Percentiles rank a stretch among this genome's conserved stretches.
These are phyloP conservation scores for Sutorius australiensis DNA, from an alignment of 768 basidiomycete genomes.

Conservation along the genomic window DNA sequence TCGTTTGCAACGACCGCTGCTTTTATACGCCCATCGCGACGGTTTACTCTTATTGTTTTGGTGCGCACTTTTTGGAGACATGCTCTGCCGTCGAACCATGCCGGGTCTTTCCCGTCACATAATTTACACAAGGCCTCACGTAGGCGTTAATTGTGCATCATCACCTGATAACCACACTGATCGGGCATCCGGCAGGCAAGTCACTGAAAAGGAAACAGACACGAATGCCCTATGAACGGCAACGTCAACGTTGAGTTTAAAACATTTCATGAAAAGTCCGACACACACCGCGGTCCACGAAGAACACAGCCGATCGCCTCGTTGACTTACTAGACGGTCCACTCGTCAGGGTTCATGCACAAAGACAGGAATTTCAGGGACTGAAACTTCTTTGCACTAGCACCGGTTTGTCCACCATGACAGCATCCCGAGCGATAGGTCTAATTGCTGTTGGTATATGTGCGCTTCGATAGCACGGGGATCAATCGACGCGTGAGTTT, in stretches of 20 bases:
- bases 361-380: slow-evolving; percentile 24
- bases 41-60: slow-evolving; percentile 4
- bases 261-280: slow-evolving; percentile 15
- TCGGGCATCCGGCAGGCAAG: slow-evolving; percentile 22
- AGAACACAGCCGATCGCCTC: slow-evolving; percentile 28
- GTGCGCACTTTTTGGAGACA: slow-evolving; percentile 10
- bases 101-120: slow-evolving; percentile 21
- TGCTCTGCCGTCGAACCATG: slow-evolving; percentile 3
- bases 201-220: slow-evolving; percentile 22
- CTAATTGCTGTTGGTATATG: slow-evolving; percentile 10
- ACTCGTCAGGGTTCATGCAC: slow-evolving; percentile 14
- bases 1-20: slow-evolving; percentile 5
- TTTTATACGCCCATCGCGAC: slow-evolving; percentile 18
- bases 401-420: slow-evolving; percentile 18
- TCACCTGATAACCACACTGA: slow-evolving; percentile 20
- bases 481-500: slow-evolving; percentile 26
- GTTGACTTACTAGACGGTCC: slow-evolving; percentile 8
- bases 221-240: slow-evolving; percentile 11
- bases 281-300: slow-evolving; percentile 10
- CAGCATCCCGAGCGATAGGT: slow-evolving; percentile 28
- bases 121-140: slow-evolving; percentile 12
- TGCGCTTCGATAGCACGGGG: slow-evolving; percentile 23
- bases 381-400: slow-evolving; percentile 14
- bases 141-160: slow-evolving; percentile 8
- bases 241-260: slow-evolving; percentile 21